A percentile compares a stretch with the other conserved stretches of the same genome.
phyloP scores from a whole-genome alignment of 2,329 filamentous ascomycete species.

The Aspergillus tubingensis region DNA sequence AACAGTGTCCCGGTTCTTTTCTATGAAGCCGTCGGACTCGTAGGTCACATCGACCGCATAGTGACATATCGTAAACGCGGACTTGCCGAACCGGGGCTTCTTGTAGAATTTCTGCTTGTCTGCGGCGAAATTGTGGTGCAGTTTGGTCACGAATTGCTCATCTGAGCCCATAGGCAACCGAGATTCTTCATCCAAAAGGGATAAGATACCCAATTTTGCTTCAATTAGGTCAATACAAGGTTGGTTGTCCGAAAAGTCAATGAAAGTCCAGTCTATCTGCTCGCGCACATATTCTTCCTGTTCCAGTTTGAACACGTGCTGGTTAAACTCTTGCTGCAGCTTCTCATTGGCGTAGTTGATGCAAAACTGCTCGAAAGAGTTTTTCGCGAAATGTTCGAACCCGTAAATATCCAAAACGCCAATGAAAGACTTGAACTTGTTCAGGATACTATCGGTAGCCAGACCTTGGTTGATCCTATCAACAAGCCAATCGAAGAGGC shows the following conservation, averaged over 20 bases:
- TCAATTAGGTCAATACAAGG: conserved; percentile 98
- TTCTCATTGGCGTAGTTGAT: conserved; percentile 99
- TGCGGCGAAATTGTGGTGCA: conserved; percentile 87
- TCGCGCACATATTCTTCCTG: conserved; percentile 97
- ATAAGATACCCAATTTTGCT: conserved; percentile 90
- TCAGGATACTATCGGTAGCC: conserved; percentile 83
- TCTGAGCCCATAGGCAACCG: conserved; percentile 95
- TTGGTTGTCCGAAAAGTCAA: conserved; percentile 99
- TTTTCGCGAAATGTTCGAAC: conserved; percentile 99
- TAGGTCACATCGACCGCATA: conserved; percentile 98
- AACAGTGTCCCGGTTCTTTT: conserved; percentile 98
- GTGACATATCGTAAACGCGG: conserved; percentile 95
- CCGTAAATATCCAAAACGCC: conserved; percentile 99
- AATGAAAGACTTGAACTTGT: conserved; percentile 84
- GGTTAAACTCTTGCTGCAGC: conserved; percentile 97
- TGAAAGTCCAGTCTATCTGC: conserved; percentile 98
- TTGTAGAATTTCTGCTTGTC: conserved; percentile 98
- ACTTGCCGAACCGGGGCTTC: conserved; percentile 97
- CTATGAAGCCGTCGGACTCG: conserved; percentile 97
- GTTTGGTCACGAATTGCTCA: conserved; percentile 92
- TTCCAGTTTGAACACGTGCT: conserved; percentile 98
- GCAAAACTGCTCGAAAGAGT: conserved; percentile 99
- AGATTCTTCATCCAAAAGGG: conserved; percentile 93
- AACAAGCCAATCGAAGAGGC: conserved; percentile 98
- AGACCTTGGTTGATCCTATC: conserved; percentile 91